phyloP scores from a whole-genome alignment of 768 basidiomycete genomes.

The Tylopilus cervinicoccineus region DNA sequence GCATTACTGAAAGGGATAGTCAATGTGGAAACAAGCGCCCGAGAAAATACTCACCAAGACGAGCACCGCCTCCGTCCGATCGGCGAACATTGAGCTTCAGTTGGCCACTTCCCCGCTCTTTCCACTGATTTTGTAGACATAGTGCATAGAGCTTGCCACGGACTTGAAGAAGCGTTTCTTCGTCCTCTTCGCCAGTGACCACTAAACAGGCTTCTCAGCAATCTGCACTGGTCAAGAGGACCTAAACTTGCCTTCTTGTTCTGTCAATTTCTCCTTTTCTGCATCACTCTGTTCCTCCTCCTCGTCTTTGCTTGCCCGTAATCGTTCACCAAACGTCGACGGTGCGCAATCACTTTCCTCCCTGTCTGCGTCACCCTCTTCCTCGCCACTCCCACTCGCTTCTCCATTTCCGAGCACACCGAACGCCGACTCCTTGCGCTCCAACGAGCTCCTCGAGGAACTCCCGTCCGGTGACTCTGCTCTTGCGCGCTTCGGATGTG shows the following conservation, averaged over 20 bases:
- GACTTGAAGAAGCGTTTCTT: slow-evolving; percentile 70
- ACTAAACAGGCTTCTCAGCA: slow-evolving; percentile 37
- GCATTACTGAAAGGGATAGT: slow-evolving; percentile 55
- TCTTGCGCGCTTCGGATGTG: slow-evolving; percentile 52
- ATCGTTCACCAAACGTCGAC: slow-evolving; percentile 56
- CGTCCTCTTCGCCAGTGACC: slow-evolving; percentile 78
- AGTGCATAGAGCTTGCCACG: slow-evolving; percentile 73
- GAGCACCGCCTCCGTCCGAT: slow-evolving; percentile 63
- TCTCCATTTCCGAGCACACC: slow-evolving; percentile 36
- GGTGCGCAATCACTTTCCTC: slow-evolving; percentile 31
- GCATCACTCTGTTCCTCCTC: slow-evolving; percentile 48
- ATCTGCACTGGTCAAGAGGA: neutral
- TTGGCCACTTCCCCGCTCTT: slow-evolving; percentile 70
- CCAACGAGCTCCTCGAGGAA: slow-evolving; percentile 43
- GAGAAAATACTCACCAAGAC: slow-evolving; percentile 45
- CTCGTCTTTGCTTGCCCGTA: slow-evolving; percentile 60
- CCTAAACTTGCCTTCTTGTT: slow-evolving; percentile 58
- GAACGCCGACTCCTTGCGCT: slow-evolving; percentile 31
- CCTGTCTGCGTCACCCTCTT: slow-evolving; percentile 38
- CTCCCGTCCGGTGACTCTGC: slow-evolving; percentile 45
- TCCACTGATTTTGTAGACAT: slow-evolving; percentile 60
- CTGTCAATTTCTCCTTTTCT: slow-evolving; percentile 44
- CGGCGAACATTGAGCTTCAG: slow-evolving; percentile 65
- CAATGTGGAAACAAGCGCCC: neutral
- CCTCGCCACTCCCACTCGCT: slow-evolving; percentile 37